phyloP scores from a whole-genome alignment of 176 grass and related monocot species.

The Hordeum marinum region DNA sequence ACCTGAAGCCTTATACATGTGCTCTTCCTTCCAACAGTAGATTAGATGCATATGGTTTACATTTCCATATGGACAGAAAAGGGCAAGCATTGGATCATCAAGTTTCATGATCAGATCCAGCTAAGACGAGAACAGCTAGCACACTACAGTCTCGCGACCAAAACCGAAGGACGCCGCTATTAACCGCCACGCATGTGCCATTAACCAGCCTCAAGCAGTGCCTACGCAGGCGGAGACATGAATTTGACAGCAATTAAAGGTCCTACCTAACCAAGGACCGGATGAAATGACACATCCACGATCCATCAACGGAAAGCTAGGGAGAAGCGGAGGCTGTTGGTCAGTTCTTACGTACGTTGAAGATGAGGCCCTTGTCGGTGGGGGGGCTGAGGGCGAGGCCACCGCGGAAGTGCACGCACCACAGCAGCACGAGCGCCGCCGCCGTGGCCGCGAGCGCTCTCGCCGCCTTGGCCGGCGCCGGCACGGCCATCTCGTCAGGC shows the following conservation, averaged over 20 bases:
- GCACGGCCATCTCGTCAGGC: slow-evolving; percentile 33
- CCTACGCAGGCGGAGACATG: not conserved
- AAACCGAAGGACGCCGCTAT: not conserved
- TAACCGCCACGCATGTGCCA: not conserved
- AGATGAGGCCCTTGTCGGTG: slow-evolving; percentile 40
- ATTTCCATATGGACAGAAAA: not conserved
- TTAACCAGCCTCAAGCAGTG: not conserved
- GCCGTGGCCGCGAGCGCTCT: slow-evolving; percentile 41
- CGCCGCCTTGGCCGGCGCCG: slow-evolving; percentile 32
- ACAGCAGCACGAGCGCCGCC: slow-evolving; percentile 60
- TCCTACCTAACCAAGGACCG: not conserved
- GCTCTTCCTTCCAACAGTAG: not conserved
- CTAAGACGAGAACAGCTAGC: not conserved
- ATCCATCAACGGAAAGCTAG: not conserved
- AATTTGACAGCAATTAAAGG: not conserved
- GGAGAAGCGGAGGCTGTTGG: not conserved
- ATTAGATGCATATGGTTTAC: not conserved
- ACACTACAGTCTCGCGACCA: not conserved
- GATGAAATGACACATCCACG: not conserved
- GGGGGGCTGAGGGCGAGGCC: slow-evolving; percentile 61
- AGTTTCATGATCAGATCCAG: not conserved
- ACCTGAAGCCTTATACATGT: not conserved
- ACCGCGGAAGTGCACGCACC: slow-evolving; percentile 73
- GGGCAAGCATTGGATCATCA: not conserved
- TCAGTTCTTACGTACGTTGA: slow-evolving; percentile 32